Evolutionary conservation across 768 basidiomycete species (phyloP), one percentile per base, ranked within the genome.

Genomic region (Boletus insuetus): DNA sequence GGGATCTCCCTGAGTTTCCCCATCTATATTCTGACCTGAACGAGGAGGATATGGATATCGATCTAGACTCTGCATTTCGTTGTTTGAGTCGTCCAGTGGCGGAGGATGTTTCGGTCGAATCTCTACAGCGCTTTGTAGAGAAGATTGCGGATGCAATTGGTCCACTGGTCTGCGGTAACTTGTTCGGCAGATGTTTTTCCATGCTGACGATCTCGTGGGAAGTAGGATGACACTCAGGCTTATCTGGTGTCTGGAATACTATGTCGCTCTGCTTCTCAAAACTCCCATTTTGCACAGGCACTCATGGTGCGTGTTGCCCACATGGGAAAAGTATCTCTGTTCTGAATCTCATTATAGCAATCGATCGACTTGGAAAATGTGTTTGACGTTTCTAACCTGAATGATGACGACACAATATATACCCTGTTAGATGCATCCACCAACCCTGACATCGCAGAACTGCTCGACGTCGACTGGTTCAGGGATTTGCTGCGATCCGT

Each of bases 1-100:
- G 88, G 88, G 87, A 89, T 55, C 72, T 82, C 26, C 82, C 82
- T 2, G 82, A 83, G 12, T 91, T 91, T 61, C 89, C 90, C 0
- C 81, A 85, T 64, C 65, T 90, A 22, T 82, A 85, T 59, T 78
- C 86, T 2, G 81, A 89, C 64, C 65, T 91, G 32, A 77, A 77
- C 24, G 74, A 73, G n/a, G 73, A 75, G 16, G 64, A 75, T n/a
- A 72, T 76, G 4, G 79, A 82, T 34, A 77, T 83, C 50, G 82
- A 85, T 63, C 66, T 91, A 4, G 82, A 86, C 57, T 74, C 73
- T 26, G 80, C 86, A 3, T 78, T 82, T 48, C 73, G 79, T 40
- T 70, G 78, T 32, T 74, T 82, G 19, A 78, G 77, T 24, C 75
- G 80, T 53, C 88, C 89, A 10, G 76, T 90, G 0, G 73, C 78